Evolutionary conservation across 345 rosid species (phyloP).

Genomic region (Salix purpurea): DNA sequence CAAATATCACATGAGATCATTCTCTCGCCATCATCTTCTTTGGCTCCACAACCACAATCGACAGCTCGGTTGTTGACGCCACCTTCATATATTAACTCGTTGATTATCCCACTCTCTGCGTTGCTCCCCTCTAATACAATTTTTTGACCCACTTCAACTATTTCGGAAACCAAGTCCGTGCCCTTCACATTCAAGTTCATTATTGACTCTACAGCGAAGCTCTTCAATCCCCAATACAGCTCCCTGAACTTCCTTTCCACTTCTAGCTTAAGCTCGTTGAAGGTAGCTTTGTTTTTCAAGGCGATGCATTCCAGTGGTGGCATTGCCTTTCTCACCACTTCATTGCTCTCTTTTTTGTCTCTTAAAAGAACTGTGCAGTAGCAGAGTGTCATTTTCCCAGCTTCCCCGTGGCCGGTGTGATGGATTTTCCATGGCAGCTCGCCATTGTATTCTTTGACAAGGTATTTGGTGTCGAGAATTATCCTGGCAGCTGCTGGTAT

Average conservation of each 20-base stretch:
- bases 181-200: slow-evolving; percentile 38
- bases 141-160: slow-evolving; percentile 42
- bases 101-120: slow-evolving; percentile 23
- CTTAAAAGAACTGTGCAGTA: slow-evolving; percentile 49
- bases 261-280: slow-evolving; percentile 54
- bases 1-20: slow-evolving; percentile 82
- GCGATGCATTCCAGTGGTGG: slow-evolving; percentile 64
- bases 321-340: slow-evolving; percentile 10
- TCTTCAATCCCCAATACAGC: slow-evolving; percentile 64
- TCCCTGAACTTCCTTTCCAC: slow-evolving; percentile 64
- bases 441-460: slow-evolving; percentile 56
- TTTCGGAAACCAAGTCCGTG: slow-evolving; percentile 34
- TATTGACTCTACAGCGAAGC: slow-evolving; percentile 37
- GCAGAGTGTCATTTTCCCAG: slow-evolving; percentile 38
- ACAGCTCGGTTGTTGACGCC: slow-evolving; percentile 26
- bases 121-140: slow-evolving; percentile 47
- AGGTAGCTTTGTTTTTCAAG: slow-evolving; percentile 53
- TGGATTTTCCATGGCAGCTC: slow-evolving; percentile 26
- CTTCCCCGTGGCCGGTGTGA: slow-evolving; percentile 17
- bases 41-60: slow-evolving; percentile 68
- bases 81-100: slow-evolving; percentile 27
- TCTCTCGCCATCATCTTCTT: slow-evolving; percentile 79
- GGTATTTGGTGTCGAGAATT: slow-evolving; percentile 67
- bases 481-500: slow-evolving; percentile 53
- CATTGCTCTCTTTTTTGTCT: slow-evolving; percentile 16